phyloP scores from a whole-genome alignment of 306 rosid genomes.

The Argentina anserina region DNA sequence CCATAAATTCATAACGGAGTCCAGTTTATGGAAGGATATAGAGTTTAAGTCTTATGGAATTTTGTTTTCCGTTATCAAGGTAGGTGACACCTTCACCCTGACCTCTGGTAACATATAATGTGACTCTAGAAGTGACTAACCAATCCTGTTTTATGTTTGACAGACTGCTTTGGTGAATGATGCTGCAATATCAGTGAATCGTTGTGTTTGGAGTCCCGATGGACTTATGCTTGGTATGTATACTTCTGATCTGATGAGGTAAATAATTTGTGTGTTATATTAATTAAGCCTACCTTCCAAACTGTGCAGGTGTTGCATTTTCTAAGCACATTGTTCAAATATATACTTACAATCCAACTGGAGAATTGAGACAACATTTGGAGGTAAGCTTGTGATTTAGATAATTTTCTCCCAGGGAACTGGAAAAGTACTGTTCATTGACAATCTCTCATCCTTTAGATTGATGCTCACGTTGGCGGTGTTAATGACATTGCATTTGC shows the following conservation, averaged over 20 bases:
- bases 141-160: background rate
- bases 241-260: background rate
- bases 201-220: slow-evolving; percentile 47
- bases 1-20: background rate
- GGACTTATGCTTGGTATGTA: slow-evolving; percentile 44
- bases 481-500: slow-evolving; percentile 49
- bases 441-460: slow-evolving; percentile 25
- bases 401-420: slow-evolving; percentile 1
- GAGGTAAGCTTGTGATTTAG: slow-evolving; percentile 25
- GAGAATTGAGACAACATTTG: slow-evolving; percentile 39
- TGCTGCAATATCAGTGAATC: slow-evolving; percentile 39
- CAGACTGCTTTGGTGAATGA: slow-evolving; percentile 42
- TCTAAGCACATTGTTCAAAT: slow-evolving; percentile 42
- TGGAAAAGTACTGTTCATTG: slow-evolving; percentile 7
- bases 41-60: background rate
- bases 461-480: slow-evolving; percentile 46
- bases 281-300: background rate
- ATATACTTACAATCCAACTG: slow-evolving; percentile 37
- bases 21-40: background rate
- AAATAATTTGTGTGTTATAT: background rate
- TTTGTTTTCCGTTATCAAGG: slow-evolving; percentile 1
- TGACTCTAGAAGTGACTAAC: slow-evolving; percentile 2
- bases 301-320: slow-evolving; percentile 38
- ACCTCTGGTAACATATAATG: background rate
- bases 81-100: background rate